These are phyloP conservation scores for Rhinocladiella similis DNA, from an alignment of 2,329 filamentous ascomycete genomes.

Conservation along the genomic window DNA sequence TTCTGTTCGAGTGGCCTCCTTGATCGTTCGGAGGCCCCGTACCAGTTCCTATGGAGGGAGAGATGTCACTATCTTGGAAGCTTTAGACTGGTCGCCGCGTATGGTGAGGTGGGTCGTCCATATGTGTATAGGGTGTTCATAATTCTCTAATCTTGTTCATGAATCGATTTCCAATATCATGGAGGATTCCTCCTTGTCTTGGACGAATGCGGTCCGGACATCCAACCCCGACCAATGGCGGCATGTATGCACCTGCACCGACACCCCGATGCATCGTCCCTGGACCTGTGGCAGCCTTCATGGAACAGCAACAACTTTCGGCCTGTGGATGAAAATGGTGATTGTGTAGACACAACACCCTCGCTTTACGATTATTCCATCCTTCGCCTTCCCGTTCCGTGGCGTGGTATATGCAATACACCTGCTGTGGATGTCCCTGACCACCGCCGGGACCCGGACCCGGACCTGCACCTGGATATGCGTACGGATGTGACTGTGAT, in stretches of 20 bases:
- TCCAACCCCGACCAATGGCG: too few species aligned
- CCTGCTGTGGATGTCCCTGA: constrained; percentile 2
- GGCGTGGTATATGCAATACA: constrained; percentile 30
- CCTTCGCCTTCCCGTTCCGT: constrained; percentile 25
- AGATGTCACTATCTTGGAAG: too few species aligned
- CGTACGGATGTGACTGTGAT: too few species aligned
- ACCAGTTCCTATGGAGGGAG: too few species aligned
- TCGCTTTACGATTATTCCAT: constrained; percentile 28
- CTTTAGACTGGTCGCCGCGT: too few species aligned
- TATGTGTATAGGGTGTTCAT: not conserved
- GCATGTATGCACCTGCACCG: too few species aligned
- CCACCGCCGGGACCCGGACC: too few species aligned
- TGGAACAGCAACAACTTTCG: constrained; percentile 25
- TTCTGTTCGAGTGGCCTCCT: too few species aligned
- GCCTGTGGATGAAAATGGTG: constrained; percentile 18
- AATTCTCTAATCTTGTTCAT: not conserved
- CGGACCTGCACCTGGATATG: too few species aligned
- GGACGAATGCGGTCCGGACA: too few species aligned
- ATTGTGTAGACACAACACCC: constrained; percentile 16
- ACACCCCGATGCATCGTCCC: not conserved
- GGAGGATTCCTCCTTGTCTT: not conserved
- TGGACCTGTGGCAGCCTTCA: not conserved
- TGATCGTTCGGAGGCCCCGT: too few species aligned
- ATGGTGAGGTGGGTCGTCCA: too few species aligned
- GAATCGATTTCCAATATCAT: not conserved